Evolutionary conservation across 2,329 filamentous ascomycete genomes (phyloP), one percentile per base, ranked within the genome.

Genomic region (Colletotrichum aenigma): DNA sequence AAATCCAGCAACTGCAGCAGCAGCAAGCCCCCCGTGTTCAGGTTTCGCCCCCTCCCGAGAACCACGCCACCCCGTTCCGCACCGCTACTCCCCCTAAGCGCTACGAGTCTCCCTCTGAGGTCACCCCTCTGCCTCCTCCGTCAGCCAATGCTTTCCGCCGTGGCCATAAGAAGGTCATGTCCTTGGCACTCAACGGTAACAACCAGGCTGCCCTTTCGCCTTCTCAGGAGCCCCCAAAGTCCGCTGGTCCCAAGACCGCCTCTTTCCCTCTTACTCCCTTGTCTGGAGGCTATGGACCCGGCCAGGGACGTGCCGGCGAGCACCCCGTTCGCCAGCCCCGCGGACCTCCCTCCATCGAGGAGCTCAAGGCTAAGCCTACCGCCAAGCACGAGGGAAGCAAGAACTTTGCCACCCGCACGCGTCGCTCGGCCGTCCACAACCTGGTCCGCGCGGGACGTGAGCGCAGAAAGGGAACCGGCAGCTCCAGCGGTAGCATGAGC

Each of bases 321-420:
- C 97, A 99, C 83, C 97, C 97, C 10, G 87, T 95, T 68, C 96
- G 97, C 75, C 97, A 99, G 86, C 97, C 97, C 68, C 95, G 96
- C 78, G 96, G 96, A 7, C 97, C 97, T 28, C 97, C 97, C 16
- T 93, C 95, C 16, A 90, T 98, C 66, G 97, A 99, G 79, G 97
- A 99, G 86, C 92, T 99, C 76, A 92, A 94, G 81, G 91, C 93
- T 24, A 97, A 96, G 86, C 97, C 97, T 2, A 98, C 96, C 10
- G 93, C 95, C 79, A 98, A 96, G 87, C 92, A 96, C 78, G 96
- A 98, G 84, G 97, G 96, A 28, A 98, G 96, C 92, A 93, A 98
- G 91, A 99, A 99, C 88, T 99, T 99, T 86, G 94, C 94, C 13
- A 93, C 96, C 71, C 96, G 97, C 77, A 96, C 97, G 81, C 95